Evolutionary conservation across 345 rosid genomes (phyloP), one percentile per base, ranked within the genome.

Genomic region (Odontarrhena argentea): DNA sequence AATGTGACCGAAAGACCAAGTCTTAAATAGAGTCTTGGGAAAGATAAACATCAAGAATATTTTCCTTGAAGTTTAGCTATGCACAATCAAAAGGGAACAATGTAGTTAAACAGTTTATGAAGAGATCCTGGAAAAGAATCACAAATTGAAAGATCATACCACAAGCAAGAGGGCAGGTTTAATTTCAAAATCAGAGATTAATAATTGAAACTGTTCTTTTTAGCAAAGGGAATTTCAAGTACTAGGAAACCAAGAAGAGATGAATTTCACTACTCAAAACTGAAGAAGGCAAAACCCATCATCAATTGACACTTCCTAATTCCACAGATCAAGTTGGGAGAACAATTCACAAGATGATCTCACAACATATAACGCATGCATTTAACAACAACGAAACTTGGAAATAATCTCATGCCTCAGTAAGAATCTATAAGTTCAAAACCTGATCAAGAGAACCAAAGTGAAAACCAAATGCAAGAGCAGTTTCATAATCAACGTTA

Each of bases 401-500:
- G 40, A 57, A 70, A 30, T n/a, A 49, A 36, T 49, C 68, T 50
- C 54, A 57, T n/a, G 59, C 13, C 41, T 8, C 40, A 51, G 65
- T 48, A 18, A 36, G 42, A 55, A 46, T 56, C 54, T 49, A 8
- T 41, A 36, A 24, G 35, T 7, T 34, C 40, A 46, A 55, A 63
- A 13, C 38, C 18, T 47, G 53, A 48, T 48, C 30, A 48, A 11
- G 2, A 18, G 53, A 38, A 55, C 28, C 65, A 40, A 40, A 71
- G 60, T 48, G 37, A 55, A 64, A 48, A 48, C 11, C 15, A 26
- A 32, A 51, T 14, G 64, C 53, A 40, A 54, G 75, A 74, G 63
- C 81, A 47, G 76, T 66, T 56, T 63, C 67, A 36, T 45, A 14
- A 32, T 44, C 44, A 49, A 58, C 77, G 75, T 78, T 73, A 12